These are phyloP conservation scores for Agaricus subrufescens DNA, from an alignment of 768 basidiomycete species.

Conservation along the genomic window DNA sequence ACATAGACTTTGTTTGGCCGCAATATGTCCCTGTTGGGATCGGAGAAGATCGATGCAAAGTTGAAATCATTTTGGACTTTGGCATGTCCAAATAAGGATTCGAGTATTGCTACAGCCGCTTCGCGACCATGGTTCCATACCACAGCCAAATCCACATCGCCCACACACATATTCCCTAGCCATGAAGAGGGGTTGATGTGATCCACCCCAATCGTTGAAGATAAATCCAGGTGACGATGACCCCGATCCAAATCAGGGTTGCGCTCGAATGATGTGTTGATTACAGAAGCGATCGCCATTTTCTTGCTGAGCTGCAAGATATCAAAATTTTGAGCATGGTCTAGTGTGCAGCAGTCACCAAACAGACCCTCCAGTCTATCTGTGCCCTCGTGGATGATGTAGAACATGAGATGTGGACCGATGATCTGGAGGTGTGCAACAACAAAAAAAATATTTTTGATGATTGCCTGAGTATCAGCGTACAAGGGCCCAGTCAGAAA, in stretches of 20 bases:
- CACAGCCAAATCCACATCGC: slow-evolving; percentile 10
- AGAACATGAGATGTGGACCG: slow-evolving; percentile 11
- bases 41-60: not conserved
- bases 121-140: slow-evolving; percentile 8
- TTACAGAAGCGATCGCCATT: slow-evolving; percentile 13
- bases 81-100: not conserved
- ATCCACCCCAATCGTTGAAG: slow-evolving; percentile 16
- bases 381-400: slow-evolving; percentile 18
- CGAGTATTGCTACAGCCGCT: not conserved
- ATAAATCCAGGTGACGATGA: slow-evolving; percentile 14
- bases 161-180: slow-evolving; percentile 14
- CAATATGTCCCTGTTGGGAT: slow-evolving; percentile 8
- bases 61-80: not conserved
- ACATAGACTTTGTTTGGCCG: slow-evolving; percentile 13
- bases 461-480: slow-evolving; percentile 20
- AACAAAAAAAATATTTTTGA: slow-evolving; percentile 21
- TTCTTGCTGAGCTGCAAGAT: slow-evolving; percentile 18
- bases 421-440: slow-evolving; percentile 18
- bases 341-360: slow-evolving; percentile 14
- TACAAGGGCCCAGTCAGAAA: slow-evolving; percentile 13
- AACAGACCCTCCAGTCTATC: slow-evolving; percentile 24
- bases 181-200: slow-evolving; percentile 21
- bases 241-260: slow-evolving; percentile 20
- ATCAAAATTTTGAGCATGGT: slow-evolving; percentile 20
- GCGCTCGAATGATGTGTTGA: slow-evolving; percentile 15